phyloP scores from a whole-genome alignment of 1,284 basidiomycete genomes.

The Hypsizygus ulmarius region DNA sequence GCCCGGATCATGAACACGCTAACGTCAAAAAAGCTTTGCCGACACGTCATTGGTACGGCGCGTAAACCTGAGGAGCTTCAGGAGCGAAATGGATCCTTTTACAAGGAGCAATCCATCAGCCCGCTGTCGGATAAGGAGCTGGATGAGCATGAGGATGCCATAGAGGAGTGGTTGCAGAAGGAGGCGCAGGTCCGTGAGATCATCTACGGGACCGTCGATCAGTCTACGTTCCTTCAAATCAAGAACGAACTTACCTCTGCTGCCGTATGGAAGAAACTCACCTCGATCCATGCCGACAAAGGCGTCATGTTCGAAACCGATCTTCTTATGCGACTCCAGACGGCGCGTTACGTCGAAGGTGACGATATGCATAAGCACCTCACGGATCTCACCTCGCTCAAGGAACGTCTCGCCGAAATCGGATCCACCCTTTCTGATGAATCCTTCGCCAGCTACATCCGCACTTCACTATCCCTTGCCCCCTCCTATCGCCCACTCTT shows the following conservation, averaged over 20 bases:
- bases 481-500: constrained; percentile 19
- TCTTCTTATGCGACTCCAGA: not conserved
- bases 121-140: constrained; percentile 22
- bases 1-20: too few species aligned
- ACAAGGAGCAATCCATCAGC: not conserved
- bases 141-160: constrained; percentile 21
- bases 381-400: too few species aligned
- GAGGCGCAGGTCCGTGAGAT: constrained; percentile 24
- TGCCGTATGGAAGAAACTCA: constrained; percentile 2
- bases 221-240: constrained; percentile 17
- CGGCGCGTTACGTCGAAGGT: constrained; percentile 10
- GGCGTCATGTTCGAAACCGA: not conserved
- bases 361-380: constrained; percentile 20
- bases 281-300: too few species aligned
- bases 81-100: constrained; percentile 14
- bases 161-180: constrained; percentile 25
- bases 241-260: not conserved
- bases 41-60: too few species aligned
- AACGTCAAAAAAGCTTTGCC: too few species aligned
- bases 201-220: constrained; percentile 24
- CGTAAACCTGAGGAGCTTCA: too few species aligned
- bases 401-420: too few species aligned
- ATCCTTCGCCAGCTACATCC: too few species aligned
- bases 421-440: too few species aligned
- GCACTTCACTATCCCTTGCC: constrained; percentile 16